phyloP scores from a whole-genome alignment of 2,329 filamentous ascomycete genomes.

The Fusarium floridanum region DNA sequence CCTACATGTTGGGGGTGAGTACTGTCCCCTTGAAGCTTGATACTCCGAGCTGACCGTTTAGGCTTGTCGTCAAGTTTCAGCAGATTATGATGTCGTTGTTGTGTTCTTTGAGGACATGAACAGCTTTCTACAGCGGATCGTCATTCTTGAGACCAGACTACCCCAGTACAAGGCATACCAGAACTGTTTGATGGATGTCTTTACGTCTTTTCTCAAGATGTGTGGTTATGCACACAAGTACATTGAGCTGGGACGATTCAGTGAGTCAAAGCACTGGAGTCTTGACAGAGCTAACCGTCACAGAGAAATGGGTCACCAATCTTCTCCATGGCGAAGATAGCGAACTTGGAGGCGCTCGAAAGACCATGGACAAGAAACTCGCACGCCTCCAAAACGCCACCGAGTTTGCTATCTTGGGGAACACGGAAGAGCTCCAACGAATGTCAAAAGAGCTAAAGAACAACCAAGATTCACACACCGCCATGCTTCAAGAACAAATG shows the following conservation, averaged over 20 bases:
- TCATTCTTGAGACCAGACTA: slow-evolving; percentile 50
- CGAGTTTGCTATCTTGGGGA: slow-evolving; percentile 50
- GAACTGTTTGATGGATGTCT: slow-evolving; percentile 53
- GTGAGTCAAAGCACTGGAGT: slow-evolving; percentile 13
- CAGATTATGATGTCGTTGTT: slow-evolving; percentile 54
- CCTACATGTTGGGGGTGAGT: slow-evolving; percentile 47
- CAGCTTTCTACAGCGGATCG: slow-evolving; percentile 52
- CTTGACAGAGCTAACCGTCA: slow-evolving; percentile 1
- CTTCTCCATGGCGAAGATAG: slow-evolving; percentile 47
- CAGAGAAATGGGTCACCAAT: slow-evolving; percentile 48
- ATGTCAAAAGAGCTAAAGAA: slow-evolving; percentile 44
- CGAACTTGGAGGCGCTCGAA: slow-evolving; percentile 48
- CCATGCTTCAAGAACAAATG: slow-evolving; percentile 46
- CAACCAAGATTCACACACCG: slow-evolving; percentile 43
- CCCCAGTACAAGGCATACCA: slow-evolving; percentile 48
- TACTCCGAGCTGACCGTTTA: slow-evolving; percentile 4
- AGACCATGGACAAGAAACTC: slow-evolving; percentile 46
- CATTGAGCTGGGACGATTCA: slow-evolving; percentile 50
- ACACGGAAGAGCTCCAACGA: slow-evolving; percentile 48
- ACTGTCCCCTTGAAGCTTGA: neutral
- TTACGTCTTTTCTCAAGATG: slow-evolving; percentile 49
- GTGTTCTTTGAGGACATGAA: slow-evolving; percentile 55
- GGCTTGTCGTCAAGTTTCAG: slow-evolving; percentile 48
- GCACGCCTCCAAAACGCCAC: slow-evolving; percentile 48
- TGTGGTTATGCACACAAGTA: slow-evolving; percentile 52